A percentile compares a stretch with the other conserved stretches of the same genome.
Conservation (phyloP, 257 asterid species). For the Verbascum thapsus region DNA sequence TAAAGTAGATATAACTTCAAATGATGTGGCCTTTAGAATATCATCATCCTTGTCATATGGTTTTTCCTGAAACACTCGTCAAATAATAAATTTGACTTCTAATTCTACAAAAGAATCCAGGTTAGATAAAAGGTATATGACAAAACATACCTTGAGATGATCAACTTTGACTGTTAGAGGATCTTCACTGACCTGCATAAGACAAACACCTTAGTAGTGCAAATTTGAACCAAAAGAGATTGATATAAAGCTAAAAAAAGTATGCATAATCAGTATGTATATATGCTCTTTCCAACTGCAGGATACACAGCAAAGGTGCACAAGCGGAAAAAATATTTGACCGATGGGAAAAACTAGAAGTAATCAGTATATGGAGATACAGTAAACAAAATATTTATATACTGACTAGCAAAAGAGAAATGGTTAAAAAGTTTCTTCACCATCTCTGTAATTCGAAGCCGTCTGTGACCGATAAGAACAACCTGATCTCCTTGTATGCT, state of each 20-base stretch:
- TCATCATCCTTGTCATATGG: conserved; percentile 88
- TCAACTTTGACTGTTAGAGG: conserved; percentile 94
- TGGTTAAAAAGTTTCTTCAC: conserved; percentile 44
- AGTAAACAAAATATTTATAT: not conserved
- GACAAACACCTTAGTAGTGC: conserved; percentile 33
- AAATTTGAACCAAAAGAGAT: conserved; percentile 26
- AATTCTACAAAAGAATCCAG: conserved; percentile 16
- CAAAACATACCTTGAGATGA: conserved; percentile 79
- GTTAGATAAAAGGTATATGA: conserved; percentile 16
- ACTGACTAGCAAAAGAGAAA: not conserved
- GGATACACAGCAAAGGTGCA: conserved; percentile 8
- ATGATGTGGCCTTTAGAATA: conserved; percentile 87
- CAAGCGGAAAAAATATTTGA: not conserved
- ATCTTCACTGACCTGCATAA: conserved; percentile 89
- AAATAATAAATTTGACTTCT: conserved; percentile 19
- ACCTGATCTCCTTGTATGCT: conserved; percentile 95
- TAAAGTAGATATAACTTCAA: conserved; percentile 93
- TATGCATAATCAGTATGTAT: conserved; percentile 5
- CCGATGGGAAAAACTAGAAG: not conserved
- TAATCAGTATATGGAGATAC: not conserved
- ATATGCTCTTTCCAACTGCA: conserved; percentile 7
- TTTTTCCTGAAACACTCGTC: conserved; percentile 59
- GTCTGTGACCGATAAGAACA: conserved; percentile 89
- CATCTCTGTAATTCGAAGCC: conserved; percentile 92
- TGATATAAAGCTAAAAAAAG: not conserved